phyloP scores from a whole-genome alignment of 2,329 filamentous ascomycete genomes.

The Mycosphaerelloides madeirae region DNA sequence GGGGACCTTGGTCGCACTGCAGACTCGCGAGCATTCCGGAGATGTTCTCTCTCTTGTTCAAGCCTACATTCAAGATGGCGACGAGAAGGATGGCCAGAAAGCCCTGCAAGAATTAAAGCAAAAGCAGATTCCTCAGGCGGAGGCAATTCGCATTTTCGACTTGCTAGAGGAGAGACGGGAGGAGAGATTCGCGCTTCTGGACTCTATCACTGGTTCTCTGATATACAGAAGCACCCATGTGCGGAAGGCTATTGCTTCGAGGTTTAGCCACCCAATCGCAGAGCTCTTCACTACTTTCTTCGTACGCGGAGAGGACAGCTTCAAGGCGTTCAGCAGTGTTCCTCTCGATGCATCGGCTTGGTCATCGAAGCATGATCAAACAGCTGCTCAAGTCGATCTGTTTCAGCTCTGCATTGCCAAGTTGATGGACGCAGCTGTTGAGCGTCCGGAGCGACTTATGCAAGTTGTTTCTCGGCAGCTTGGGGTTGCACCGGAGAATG shows the following conservation, averaged over 20 bases:
- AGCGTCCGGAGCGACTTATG: slow-evolving; percentile 59
- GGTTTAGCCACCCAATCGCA: slow-evolving; percentile 37
- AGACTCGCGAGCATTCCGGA: slow-evolving; percentile 25
- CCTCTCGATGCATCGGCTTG: slow-evolving; percentile 41
- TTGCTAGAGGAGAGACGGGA: slow-evolving; percentile 31
- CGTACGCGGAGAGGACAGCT: slow-evolving; percentile 42
- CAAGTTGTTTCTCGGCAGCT: slow-evolving; percentile 57
- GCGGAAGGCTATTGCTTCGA: slow-evolving; percentile 37
- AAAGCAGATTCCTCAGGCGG: slow-evolving; percentile 33
- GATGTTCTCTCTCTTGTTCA: slow-evolving; percentile 19
- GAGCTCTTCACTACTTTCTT: slow-evolving; percentile 42
- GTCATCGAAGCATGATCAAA: slow-evolving; percentile 42
- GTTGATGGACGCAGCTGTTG: slow-evolving; percentile 84
- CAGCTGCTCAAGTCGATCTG: slow-evolving; percentile 50
- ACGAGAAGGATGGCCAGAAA: slow-evolving; percentile 39
- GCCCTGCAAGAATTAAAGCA: slow-evolving; percentile 30
- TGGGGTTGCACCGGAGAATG: slow-evolving; percentile 45
- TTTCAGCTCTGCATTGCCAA: slow-evolving; percentile 77
- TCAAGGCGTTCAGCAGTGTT: slow-evolving; percentile 41
- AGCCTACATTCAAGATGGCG: slow-evolving; percentile 23
- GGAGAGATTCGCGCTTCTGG: slow-evolving; percentile 24
- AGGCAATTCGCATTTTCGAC: slow-evolving; percentile 38
- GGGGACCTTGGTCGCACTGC: slow-evolving; percentile 38
- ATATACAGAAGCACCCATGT: slow-evolving; percentile 31
- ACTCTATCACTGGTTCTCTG: slow-evolving; percentile 36